These are phyloP conservation scores for Anacardium occidentale DNA, from an alignment of 345 rosid genomes.

Conservation along the genomic window DNA sequence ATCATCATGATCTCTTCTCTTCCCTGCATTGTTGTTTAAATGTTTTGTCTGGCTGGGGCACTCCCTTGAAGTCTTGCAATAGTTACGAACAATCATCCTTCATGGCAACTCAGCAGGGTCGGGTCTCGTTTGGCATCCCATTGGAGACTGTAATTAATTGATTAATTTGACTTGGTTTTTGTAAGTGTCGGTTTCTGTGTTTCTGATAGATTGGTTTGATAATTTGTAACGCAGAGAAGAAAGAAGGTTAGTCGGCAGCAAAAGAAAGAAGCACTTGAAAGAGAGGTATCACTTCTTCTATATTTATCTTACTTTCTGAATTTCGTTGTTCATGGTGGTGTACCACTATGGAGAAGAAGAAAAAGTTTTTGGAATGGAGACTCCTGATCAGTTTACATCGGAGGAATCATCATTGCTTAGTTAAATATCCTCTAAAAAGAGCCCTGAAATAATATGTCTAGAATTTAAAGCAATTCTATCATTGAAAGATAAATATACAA, in stretches of 20 bases:
- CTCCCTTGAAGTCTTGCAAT: neutral
- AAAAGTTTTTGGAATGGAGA: too few relatives aligned
- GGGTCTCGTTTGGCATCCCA: conserved; percentile 17
- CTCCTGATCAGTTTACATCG: too few relatives aligned
- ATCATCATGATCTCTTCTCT: conserved; percentile 20
- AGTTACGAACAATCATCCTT: neutral
- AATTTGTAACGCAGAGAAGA: conserved; percentile 45
- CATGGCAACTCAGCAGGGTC: conserved; percentile 30
- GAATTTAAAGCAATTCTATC: too few relatives aligned
- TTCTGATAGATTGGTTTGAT: neutral
- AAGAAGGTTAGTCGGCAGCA: conserved; percentile 63
- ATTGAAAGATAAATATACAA: too few relatives aligned
- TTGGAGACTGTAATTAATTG: conserved; percentile 31
- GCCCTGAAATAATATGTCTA: neutral
- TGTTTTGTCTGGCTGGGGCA: conserved; percentile 14
- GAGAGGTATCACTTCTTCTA: conserved; percentile 54
- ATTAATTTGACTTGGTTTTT: neutral
- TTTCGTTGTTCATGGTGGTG: too few relatives aligned
- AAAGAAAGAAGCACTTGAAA: conserved; percentile 73
- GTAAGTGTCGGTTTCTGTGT: neutral
- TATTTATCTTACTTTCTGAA: neutral
- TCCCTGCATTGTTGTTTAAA: conserved; percentile 17
- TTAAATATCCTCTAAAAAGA: neutral
- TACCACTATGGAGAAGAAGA: too few relatives aligned
- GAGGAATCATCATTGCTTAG: too few relatives aligned